Conservation (phyloP, 192 early-diverging fungal genomes). For the Coemansia asiatica region DNA sequence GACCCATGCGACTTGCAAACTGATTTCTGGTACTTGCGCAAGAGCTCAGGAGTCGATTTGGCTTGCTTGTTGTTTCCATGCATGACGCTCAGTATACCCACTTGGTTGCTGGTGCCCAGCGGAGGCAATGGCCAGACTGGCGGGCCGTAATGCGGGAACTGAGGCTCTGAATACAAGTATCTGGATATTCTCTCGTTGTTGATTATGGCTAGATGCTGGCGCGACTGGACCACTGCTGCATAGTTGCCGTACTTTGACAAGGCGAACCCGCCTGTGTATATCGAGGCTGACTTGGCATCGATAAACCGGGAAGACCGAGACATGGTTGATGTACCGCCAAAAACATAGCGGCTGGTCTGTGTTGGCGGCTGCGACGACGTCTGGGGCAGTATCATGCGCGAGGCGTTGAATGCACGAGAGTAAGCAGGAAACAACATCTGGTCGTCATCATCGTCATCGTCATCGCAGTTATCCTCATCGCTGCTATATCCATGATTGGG, state of each 20-base stretch:
- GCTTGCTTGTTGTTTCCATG: conserved; percentile 21
- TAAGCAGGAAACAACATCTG: conserved; percentile 19
- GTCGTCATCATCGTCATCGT: conserved; percentile 11
- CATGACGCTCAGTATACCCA: neutral
- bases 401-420: conserved; percentile 19
- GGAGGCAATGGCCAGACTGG: conserved; percentile 20
- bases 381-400: conserved; percentile 24
- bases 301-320: neutral
- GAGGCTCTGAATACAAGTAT: conserved; percentile 36
- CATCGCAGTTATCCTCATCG: conserved; percentile 2
- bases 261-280: conserved; percentile 21
- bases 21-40: conserved; percentile 24
- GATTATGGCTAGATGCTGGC: conserved; percentile 39
- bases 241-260: conserved; percentile 44
- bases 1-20: conserved; percentile 13
- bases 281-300: neutral
- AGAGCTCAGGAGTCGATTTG: conserved; percentile 51
- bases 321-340: conserved; percentile 22
- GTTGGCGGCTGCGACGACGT: conserved; percentile 27
- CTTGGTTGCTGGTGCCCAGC: neutral
- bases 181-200: conserved; percentile 19
- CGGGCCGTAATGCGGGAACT: conserved; percentile 32
- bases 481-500: neutral
- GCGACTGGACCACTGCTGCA: conserved; percentile 40
- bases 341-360: conserved; percentile 24